These are phyloP conservation scores for Halophytophthora batemanensis DNA, from an alignment of 352 stramenopile species.

Conservation along the genomic window DNA sequence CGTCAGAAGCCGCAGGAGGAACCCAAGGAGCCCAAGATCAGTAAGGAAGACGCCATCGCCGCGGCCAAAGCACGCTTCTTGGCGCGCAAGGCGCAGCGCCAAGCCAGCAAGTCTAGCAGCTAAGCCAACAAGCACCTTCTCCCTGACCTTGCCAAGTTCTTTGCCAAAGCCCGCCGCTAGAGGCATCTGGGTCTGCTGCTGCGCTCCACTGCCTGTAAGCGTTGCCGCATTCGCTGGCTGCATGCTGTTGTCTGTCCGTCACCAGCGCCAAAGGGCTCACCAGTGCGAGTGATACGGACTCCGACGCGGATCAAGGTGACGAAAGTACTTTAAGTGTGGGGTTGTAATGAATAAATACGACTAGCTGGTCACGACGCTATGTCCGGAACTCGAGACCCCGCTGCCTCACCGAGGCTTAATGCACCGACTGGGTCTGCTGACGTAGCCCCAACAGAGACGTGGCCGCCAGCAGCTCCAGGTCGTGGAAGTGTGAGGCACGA, in stretches of 20 bases:
- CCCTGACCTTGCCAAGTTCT: no score
- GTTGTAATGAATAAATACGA: slow-evolving; percentile 7
- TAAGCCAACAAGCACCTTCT: slow-evolving; percentile 15
- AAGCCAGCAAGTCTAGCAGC: slow-evolving; percentile 9
- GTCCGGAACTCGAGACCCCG: no score
- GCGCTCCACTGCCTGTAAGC: no score
- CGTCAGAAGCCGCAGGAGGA: slow-evolving; percentile 1
- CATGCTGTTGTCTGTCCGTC: no score
- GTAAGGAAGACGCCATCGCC: slow-evolving; percentile 74
- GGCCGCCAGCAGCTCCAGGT: slow-evolving; percentile 74
- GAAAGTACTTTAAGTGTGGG: no score
- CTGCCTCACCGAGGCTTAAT: no score
- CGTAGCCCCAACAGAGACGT: slow-evolving; percentile 75
- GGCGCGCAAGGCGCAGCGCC: slow-evolving; percentile 70
- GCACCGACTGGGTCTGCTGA: slow-evolving; percentile 63
- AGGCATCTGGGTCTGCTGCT: no score
- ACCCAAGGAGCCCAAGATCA: slow-evolving; percentile 27
- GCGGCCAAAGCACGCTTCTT: slow-evolving; percentile 82
- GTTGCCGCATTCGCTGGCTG: no score
- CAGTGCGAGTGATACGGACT: no score
- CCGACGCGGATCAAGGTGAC: no score
- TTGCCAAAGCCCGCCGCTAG: no score
- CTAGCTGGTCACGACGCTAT: not conserved
- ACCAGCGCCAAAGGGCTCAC: no score
- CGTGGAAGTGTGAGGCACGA: slow-evolving; percentile 40